Conservation (phyloP, 257 asterid genomes). For the Sherardia arvensis region DNA sequence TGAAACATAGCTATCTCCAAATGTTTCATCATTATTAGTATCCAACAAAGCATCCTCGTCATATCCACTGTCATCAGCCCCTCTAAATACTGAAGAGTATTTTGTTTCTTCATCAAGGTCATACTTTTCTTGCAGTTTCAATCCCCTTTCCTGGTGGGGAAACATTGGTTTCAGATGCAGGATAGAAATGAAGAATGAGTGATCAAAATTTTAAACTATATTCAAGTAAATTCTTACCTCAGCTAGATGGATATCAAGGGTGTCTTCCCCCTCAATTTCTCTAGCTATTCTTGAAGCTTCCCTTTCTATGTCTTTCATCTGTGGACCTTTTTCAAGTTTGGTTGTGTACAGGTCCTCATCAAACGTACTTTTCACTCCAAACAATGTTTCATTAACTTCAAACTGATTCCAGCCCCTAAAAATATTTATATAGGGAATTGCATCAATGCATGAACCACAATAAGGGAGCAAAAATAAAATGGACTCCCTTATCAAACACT, state of each 20-base stretch:
- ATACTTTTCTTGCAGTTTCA: constrained; percentile 47
- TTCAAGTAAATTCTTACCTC: constrained; percentile 44
- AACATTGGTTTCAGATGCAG: constrained; percentile 14
- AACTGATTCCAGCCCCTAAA: constrained; percentile 98
- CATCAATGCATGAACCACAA: neutral
- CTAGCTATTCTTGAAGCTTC: constrained; percentile 78
- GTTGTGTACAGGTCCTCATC: constrained; percentile 95
- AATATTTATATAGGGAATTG: constrained; percentile 1
- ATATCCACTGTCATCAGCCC: constrained; percentile 70
- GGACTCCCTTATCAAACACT: neutral
- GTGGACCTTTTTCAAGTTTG: constrained; percentile 90
- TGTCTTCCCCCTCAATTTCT: constrained; percentile 91
- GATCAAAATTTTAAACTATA: neutral
- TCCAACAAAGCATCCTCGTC: constrained; percentile 64
- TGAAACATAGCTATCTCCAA: constrained; percentile 49
- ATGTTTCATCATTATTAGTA: constrained; percentile 72
- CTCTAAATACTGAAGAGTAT: constrained; percentile 70
- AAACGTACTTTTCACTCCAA: constrained; percentile 95
- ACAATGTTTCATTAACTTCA: constrained; percentile 68
- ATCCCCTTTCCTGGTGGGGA: constrained; percentile 72
- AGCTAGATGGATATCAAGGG: constrained; percentile 87
- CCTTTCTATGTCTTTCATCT: constrained; percentile 71
- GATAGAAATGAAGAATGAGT: constrained; percentile 3
- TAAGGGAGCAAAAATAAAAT: neutral
- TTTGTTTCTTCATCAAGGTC: constrained; percentile 91